A percentile compares a stretch with the other conserved stretches of the same genome.
phyloP scores from a whole-genome alignment of 208 protist species.

The Wallacemonas sp. region DNA sequence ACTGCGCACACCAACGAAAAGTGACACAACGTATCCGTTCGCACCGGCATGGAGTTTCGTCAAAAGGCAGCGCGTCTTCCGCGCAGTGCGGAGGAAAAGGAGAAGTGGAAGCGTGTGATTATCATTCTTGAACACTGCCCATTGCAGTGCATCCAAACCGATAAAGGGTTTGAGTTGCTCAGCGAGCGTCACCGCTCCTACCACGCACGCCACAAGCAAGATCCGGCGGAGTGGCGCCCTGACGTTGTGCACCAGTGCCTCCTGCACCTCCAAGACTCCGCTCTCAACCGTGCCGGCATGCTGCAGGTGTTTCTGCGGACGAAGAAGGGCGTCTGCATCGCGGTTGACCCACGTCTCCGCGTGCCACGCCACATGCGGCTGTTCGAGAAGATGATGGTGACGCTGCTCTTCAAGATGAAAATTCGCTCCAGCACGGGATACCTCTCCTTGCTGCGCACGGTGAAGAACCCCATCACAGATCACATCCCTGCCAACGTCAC shows the following conservation, averaged over 20 bases:
- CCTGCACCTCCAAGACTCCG: constrained; percentile 97
- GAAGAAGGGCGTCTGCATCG: constrained; percentile 93
- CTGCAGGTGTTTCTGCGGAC: constrained; percentile 98
- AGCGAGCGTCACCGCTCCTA: constrained; percentile 96
- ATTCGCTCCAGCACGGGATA: constrained; percentile 91
- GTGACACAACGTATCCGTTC: background rate
- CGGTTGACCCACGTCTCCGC: constrained; percentile 96
- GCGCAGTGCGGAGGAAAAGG: constrained; percentile 84
- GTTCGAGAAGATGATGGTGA: constrained; percentile 99
- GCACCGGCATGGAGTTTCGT: constrained; percentile 65
- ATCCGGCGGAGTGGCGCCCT: constrained; percentile 95
- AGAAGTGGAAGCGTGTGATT: constrained; percentile 90
- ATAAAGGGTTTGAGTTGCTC: constrained; percentile 95
- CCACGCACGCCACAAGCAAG: constrained; percentile 93
- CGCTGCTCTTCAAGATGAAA: constrained; percentile 98
- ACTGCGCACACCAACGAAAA: background rate
- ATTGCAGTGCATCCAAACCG: constrained; percentile 94
- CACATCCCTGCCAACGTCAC: constrained; percentile 94
- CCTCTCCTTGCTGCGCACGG: constrained; percentile 96
- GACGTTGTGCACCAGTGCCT: constrained; percentile 99
- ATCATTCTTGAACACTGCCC: constrained; percentile 95
- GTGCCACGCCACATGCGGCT: constrained; percentile 98
- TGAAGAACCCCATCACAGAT: constrained; percentile 98
- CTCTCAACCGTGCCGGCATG: constrained; percentile 97
- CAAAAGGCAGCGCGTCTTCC: constrained; percentile 87